Conservation (phyloP, 176 grass and related monocot species). For the Tillandsia leiboldiana region DNA sequence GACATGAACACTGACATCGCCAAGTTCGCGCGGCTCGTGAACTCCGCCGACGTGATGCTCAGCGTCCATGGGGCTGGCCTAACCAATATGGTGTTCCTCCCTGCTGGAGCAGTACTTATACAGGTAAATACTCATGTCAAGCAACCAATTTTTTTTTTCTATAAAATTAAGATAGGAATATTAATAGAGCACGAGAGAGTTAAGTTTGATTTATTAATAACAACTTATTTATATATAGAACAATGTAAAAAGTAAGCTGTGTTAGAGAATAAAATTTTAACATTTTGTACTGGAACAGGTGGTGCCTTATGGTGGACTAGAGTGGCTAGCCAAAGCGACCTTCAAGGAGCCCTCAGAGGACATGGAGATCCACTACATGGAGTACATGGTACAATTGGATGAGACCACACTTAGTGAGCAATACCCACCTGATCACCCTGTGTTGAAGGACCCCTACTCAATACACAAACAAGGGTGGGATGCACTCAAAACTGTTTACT, state of each 20-base stretch:
- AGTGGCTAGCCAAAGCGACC: conserved; percentile 72
- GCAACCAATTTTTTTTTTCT: too few relatives aligned
- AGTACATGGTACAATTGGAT: conserved; percentile 61
- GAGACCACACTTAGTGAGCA: conserved; percentile 79
- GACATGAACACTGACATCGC: conserved; percentile 54
- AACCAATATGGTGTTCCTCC: conserved; percentile 96
- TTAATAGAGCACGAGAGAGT: too few relatives aligned
- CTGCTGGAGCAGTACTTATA: conserved; percentile 50
- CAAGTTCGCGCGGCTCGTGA: conserved; percentile 48
- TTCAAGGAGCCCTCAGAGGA: conserved; percentile 61
- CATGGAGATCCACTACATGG: conserved; percentile 89
- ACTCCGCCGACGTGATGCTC: conserved; percentile 60
- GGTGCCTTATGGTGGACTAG: conserved; percentile 65
- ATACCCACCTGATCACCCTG: conserved; percentile 71
- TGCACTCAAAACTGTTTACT: conserved; percentile 61
- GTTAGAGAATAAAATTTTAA: too few relatives aligned
- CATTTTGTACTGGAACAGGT: not conserved
- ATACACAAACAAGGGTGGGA: conserved; percentile 82
- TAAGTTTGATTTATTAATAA: too few relatives aligned
- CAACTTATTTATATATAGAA: too few relatives aligned
- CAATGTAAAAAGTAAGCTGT: too few relatives aligned
- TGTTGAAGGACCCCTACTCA: conserved; percentile 60
- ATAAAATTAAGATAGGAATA: too few relatives aligned
- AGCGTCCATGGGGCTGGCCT: conserved; percentile 72
- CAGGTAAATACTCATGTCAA: conserved; percentile 16